Evolutionary conservation across 768 basidiomycete species (phyloP), one percentile per base, ranked within the genome.

Genomic region (Lentinula boryana): DNA sequence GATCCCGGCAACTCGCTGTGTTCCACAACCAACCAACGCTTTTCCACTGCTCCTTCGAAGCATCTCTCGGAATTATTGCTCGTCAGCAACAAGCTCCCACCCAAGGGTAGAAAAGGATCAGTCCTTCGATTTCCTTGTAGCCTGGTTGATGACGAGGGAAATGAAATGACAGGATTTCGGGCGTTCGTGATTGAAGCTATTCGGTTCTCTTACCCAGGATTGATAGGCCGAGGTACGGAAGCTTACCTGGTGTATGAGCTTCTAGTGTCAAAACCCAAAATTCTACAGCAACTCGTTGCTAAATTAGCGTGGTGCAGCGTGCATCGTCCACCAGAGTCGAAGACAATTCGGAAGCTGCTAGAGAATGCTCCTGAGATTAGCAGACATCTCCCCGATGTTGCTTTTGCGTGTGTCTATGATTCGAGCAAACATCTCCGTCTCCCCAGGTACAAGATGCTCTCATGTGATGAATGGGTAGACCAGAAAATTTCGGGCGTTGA

Each of bases 201-300:
- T 1, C 43, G 66, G 1, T 63, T 60, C 31, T 38, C 46, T 8
- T 63, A 64, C 43, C 43, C 38, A 44, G 63, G 64, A 8, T 32
- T 66, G 16, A 52, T 64, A 8, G 66, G 68, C 12, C 68, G 64
- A 21, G 67, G 68, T 1, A 66, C 65, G 9, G 59, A 56, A 16
- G 67, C 66, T 13, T 65, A 62, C 23, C 23, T 44, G 13, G 64
- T 63, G n/a, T 23, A 21, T 12, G 51, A 40, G 15, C 2, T 63
- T 1, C 41, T 13, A 6, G n/a, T 6, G 21, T 56, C 52, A 35
- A 18, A n/a, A 10, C 43, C 55, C 13, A 53, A 36, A 27, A 6
- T 21, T 38, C 15, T 31, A 12, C n/a, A 33, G 4, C 33, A 40
- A 5, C 43, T 56, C 5, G 65, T 60, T 5, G 15, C 67, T 36